Percentiles rank a stretch among this genome's conserved stretches.
Conservation (phyloP, 306 rosid genomes). For the Medicago ruthenica region DNA sequence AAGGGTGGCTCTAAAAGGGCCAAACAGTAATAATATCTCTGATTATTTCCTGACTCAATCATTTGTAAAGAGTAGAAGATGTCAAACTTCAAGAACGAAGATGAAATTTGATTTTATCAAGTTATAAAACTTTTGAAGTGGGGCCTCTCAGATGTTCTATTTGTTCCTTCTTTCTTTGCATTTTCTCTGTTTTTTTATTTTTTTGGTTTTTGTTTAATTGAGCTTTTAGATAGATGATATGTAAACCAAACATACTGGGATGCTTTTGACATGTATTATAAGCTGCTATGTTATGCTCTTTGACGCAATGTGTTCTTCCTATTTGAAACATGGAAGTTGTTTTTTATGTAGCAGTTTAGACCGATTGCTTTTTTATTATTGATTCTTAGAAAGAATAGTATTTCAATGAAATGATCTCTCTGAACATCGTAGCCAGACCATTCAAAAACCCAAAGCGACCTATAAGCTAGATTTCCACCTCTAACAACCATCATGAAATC, state of each 20-base stretch:
- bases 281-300: constrained; percentile 2
- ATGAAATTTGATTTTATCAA: constrained; percentile 53
- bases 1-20: constrained; percentile 60
- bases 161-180: constrained; percentile 15
- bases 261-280: background rate
- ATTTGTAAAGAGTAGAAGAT: constrained; percentile 67
- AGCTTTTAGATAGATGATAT: background rate
- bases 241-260: constrained; percentile 1
- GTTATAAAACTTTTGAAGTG: constrained; percentile 27
- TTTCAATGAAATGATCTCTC: background rate
- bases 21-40: constrained; percentile 53
- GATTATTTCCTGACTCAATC: constrained; percentile 43
- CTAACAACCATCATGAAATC: background rate
- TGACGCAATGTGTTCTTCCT: constrained; percentile 7
- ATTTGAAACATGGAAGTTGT: background rate
- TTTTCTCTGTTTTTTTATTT: background rate
- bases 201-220: background rate
- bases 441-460: background rate
- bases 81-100: constrained; percentile 73
- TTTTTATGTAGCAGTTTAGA: background rate
- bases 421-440: background rate
- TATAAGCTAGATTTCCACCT: background rate
- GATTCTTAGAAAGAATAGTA: background rate
- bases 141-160: constrained; percentile 1
- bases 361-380: background rate